Percentiles rank a stretch among this genome's conserved stretches.
Evolutionary conservation across 441 rosid species (phyloP).

Genomic region (Metrosideros polymorpha): DNA sequence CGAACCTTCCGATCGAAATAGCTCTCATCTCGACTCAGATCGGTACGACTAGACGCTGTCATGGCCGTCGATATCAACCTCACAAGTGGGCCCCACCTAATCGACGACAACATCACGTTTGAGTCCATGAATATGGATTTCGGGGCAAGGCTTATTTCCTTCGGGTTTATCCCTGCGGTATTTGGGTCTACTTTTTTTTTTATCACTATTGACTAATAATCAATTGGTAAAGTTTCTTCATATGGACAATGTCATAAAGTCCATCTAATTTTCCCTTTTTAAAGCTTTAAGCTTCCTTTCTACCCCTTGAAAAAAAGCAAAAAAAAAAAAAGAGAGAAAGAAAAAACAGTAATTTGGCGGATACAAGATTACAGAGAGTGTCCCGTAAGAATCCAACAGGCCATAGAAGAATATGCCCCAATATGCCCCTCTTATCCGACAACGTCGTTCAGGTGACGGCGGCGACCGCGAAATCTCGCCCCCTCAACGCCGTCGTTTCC

Average conservation of each 20-base stretch:
- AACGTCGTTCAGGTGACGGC: not conserved
- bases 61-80: too few relatives aligned
- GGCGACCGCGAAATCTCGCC: not conserved
- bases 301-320: not conserved
- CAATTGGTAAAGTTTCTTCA: too few relatives aligned
- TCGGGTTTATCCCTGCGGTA: too few relatives aligned
- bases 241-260: not conserved
- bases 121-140: too few relatives aligned
- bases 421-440: not conserved
- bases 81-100: too few relatives aligned
- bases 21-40: too few relatives aligned
- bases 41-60: too few relatives aligned
- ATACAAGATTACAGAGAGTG: not conserved
- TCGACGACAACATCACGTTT: too few relatives aligned
- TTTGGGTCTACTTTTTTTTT: too few relatives aligned
- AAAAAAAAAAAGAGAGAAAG: not conserved
- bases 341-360: not conserved
- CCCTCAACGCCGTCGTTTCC: not conserved
- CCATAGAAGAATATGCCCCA: not conserved
- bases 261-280: not conserved
- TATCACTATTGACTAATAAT: too few relatives aligned
- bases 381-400: not conserved
- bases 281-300: not conserved
- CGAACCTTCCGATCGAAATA: too few relatives aligned
- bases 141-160: too few relatives aligned